Percentiles rank a stretch among this genome's conserved stretches.
Conservation (phyloP, 345 rosid species). For the Bretschneidera sinensis region DNA sequence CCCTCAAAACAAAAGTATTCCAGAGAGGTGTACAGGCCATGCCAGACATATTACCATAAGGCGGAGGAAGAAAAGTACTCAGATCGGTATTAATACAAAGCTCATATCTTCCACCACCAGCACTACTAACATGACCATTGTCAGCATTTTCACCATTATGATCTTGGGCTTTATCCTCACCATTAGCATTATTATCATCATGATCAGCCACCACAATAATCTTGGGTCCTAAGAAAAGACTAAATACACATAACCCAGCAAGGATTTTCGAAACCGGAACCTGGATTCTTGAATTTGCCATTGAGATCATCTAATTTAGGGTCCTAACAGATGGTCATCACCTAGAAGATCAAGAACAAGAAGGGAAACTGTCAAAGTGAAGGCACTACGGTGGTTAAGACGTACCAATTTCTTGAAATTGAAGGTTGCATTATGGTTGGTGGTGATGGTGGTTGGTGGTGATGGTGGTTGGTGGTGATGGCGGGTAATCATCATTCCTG, state of each 20-base stretch:
- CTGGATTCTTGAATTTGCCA: conserved; percentile 31
- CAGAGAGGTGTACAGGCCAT: conserved; percentile 64
- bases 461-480: conserved; percentile 44
- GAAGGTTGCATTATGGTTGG: conserved; percentile 31
- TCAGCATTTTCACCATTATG: not conserved
- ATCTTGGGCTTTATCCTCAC: conserved; percentile 8
- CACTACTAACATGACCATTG: not conserved
- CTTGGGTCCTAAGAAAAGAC: conserved; percentile 21
- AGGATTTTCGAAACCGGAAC: conserved; percentile 14
- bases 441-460: conserved; percentile 41
- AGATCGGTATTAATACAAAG: conserved; percentile 53
- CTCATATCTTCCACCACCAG: conserved; percentile 23
- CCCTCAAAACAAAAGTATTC: conserved; percentile 78
- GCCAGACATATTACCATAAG: conserved; percentile 61
- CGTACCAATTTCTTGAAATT: conserved; percentile 42
- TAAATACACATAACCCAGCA: conserved; percentile 28
- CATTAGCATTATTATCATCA: conserved; percentile 1
- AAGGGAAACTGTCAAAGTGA: conserved; percentile 20
- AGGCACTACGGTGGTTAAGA: conserved; percentile 38
- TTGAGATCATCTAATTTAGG: conserved; percentile 16
- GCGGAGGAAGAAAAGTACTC: conserved; percentile 64
- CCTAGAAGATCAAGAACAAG: conserved; percentile 12
- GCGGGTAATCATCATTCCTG: conserved; percentile 43
- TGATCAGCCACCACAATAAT: conserved; percentile 21
- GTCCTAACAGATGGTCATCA: conserved; percentile 1